Evolutionary conservation across 257 asterid species (phyloP).

Genomic region (Primulina eburnea): DNA sequence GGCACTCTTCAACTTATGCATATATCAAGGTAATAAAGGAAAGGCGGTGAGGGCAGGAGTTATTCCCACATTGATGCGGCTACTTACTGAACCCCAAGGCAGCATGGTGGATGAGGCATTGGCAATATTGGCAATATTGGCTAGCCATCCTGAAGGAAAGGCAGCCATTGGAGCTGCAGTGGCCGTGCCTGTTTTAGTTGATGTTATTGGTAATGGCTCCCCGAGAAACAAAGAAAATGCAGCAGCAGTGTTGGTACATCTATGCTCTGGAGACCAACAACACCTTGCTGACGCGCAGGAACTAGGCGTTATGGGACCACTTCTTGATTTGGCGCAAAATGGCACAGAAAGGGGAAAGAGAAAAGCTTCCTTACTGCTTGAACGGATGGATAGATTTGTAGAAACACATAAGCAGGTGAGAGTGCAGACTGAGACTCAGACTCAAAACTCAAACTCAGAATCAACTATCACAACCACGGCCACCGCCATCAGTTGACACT

Average conservation of each 20-base stretch:
- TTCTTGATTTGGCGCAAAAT: slow-evolving; percentile 62
- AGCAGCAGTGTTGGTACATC: slow-evolving; percentile 84
- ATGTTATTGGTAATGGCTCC: slow-evolving; percentile 66
- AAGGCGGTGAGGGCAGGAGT: slow-evolving; percentile 93
- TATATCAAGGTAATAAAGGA: slow-evolving; percentile 93
- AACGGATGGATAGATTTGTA: slow-evolving; percentile 65
- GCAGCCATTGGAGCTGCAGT: slow-evolving; percentile 74
- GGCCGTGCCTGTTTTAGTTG: slow-evolving; percentile 74
- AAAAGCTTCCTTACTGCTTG: slow-evolving; percentile 80
- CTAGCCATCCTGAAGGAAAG: slow-evolving; percentile 85
- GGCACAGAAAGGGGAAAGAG: slow-evolving; percentile 92
- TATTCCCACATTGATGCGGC: slow-evolving; percentile 68
- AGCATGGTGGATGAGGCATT: slow-evolving; percentile 87
- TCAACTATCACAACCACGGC: slow-evolving; percentile 34
- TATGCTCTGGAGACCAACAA: slow-evolving; percentile 72
- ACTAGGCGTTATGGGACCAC: slow-evolving; percentile 65
- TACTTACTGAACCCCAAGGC: slow-evolving; percentile 77
- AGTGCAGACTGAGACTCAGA: slow-evolving; percentile 39
- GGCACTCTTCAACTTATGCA: slow-evolving; percentile 87
- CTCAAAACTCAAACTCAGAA: slow-evolving; percentile 32
- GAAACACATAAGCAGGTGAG: slow-evolving; percentile 70
- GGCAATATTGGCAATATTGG: slow-evolving; percentile 83
- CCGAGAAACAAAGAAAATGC: slow-evolving; percentile 88
- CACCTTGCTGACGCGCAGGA: slow-evolving; percentile 67
- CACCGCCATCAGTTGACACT: slow-evolving; percentile 32